A percentile compares a stretch with the other conserved stretches of the same genome.
These are phyloP conservation scores for Pontederia crassipes DNA, from an alignment of 176 grass and related monocot species.

Conservation along the genomic window DNA sequence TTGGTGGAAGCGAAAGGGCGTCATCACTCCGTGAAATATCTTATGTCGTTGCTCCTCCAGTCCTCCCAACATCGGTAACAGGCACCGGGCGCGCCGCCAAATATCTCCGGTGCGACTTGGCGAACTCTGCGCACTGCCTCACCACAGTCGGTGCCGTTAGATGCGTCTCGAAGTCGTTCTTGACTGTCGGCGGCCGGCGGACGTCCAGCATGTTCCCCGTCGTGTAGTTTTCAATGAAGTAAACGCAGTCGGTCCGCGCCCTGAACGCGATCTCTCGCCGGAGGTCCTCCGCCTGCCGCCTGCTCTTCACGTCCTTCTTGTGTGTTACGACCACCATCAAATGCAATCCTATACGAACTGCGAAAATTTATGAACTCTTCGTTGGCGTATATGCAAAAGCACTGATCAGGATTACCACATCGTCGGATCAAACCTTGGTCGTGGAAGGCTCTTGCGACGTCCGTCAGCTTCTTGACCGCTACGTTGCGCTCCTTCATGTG, in stretches of 20 bases:
- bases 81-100: background rate
- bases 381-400: background rate
- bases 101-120: constrained; percentile 50
- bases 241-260: constrained; percentile 68
- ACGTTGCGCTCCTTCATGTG: constrained; percentile 34
- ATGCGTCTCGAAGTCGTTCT: constrained; percentile 75
- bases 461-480: constrained; percentile 44
- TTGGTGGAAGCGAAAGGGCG: too few species aligned
- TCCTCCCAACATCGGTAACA: too few species aligned
- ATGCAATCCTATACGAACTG: constrained; percentile 43
- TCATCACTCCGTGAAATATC: too few species aligned
- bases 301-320: constrained; percentile 55
- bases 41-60: too few species aligned
- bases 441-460: constrained; percentile 35
- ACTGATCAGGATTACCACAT: background rate
- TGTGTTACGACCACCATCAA: constrained; percentile 71
- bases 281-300: constrained; percentile 61
- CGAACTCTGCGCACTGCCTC: constrained; percentile 77
- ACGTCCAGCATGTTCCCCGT: constrained; percentile 30
- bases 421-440: constrained; percentile 35
- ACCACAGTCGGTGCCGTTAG: constrained; percentile 58
- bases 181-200: constrained; percentile 33
- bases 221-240: constrained; percentile 87
- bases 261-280: constrained; percentile 56
- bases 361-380: constrained; percentile 2